Conservation (phyloP, 768 basidiomycete species). For the Baorangia bicolor region DNA sequence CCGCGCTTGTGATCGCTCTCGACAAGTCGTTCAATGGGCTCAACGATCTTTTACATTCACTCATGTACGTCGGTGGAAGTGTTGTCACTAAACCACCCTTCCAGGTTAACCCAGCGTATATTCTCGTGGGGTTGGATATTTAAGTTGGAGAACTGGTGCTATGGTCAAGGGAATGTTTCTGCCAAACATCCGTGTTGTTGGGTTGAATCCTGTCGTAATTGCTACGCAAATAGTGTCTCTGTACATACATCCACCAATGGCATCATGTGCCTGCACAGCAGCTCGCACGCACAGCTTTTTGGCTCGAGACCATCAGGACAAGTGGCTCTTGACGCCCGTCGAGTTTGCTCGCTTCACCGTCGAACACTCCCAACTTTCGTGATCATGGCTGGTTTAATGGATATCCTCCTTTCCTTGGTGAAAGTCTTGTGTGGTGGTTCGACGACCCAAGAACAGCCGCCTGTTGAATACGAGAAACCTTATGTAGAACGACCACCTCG, state of each 20-base stretch:
- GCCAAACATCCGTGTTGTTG: conserved; percentile 20
- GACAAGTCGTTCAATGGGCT: conserved; percentile 71
- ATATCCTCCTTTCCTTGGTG: conserved; percentile 26
- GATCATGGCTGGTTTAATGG: conserved; percentile 27
- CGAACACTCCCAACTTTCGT: background rate
- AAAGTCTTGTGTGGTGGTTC: conserved; percentile 26
- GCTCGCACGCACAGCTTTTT: background rate
- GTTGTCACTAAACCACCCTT: conserved; percentile 82
- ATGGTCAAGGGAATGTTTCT: conserved; percentile 31
- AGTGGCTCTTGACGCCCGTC: background rate
- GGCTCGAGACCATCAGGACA: background rate
- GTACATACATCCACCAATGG: conserved; percentile 12
- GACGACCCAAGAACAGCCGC: conserved; percentile 10
- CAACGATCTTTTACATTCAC: conserved; percentile 76
- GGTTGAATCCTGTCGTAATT: conserved; percentile 19
- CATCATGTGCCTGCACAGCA: background rate
- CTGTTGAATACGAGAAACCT: conserved; percentile 1
- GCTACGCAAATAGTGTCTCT: conserved; percentile 4
- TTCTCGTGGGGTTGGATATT: conserved; percentile 86
- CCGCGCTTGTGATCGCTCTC: conserved; percentile 75
- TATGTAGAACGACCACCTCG: conserved; percentile 11
- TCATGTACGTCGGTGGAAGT: conserved; percentile 90
- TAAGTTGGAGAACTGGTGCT: conserved; percentile 29
- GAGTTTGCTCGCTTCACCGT: background rate
- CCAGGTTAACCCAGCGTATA: conserved; percentile 70